Evolutionary conservation across 2,329 filamentous ascomycete genomes (phyloP).

Genomic region (Lasiodiplodia theobromae): DNA sequence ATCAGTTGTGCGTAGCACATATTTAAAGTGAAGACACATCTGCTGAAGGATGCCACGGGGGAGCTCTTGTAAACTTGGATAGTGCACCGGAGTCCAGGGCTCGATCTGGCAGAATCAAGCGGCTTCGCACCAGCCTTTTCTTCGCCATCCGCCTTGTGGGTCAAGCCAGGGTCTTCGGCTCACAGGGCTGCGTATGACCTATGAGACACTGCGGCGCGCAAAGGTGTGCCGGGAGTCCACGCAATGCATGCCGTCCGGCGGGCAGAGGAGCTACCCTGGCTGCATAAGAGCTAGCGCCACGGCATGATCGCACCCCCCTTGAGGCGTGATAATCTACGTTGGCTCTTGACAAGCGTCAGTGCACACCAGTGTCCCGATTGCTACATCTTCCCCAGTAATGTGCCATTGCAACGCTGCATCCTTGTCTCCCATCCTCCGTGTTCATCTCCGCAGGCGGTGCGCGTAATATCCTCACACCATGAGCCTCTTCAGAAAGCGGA

Average conservation of each 20-base stretch:
- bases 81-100: neutral
- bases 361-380: no score
- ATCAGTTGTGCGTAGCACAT: neutral
- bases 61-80: neutral
- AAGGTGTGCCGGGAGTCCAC: neutral
- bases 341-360: no score
- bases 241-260: neutral
- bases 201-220: neutral
- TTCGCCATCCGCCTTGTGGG: neutral
- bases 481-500: no score
- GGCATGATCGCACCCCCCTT: no score
- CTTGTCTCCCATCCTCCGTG: no score
- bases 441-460: no score
- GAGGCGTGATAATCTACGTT: no score
- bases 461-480: no score
- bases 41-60: neutral
- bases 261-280: neutral
- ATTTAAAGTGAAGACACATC: neutral
- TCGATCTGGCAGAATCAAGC: neutral
- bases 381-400: no score
- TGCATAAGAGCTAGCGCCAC: neutral
- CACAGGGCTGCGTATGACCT: neutral
- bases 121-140: neutral
- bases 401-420: no score
- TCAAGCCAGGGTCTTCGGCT: neutral